These are phyloP conservation scores for Esteya vermicola DNA, from an alignment of 2,329 filamentous ascomycete species.

Conservation along the genomic window DNA sequence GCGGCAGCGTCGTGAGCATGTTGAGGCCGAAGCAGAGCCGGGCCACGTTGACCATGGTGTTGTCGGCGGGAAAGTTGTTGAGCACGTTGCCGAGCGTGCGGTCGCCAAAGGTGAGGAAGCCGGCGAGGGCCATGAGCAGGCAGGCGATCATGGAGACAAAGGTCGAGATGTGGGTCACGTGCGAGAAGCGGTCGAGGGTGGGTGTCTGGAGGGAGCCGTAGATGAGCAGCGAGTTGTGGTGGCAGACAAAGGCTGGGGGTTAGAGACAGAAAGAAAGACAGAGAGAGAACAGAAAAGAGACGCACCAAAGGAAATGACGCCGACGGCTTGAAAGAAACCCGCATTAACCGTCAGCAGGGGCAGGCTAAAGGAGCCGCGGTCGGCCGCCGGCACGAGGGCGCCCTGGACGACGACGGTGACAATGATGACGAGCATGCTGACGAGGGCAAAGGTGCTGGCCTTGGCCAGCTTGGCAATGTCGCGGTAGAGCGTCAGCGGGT, in stretches of 20 bases:
- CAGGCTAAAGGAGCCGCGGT: slow-evolving; percentile 55
- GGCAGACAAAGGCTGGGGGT: slow-evolving; percentile 49
- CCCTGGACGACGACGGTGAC: slow-evolving; percentile 79
- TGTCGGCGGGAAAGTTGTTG: slow-evolving; percentile 90
- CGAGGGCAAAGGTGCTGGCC: slow-evolving; percentile 80
- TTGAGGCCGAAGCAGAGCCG: slow-evolving; percentile 93
- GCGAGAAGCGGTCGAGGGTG: slow-evolving; percentile 87
- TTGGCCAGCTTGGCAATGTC: slow-evolving; percentile 98
- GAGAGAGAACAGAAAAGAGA: slow-evolving; percentile 1
- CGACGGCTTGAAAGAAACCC: slow-evolving; percentile 89
- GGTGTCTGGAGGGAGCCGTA: slow-evolving; percentile 91
- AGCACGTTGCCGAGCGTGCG: slow-evolving; percentile 88
- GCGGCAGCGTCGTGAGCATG: slow-evolving; percentile 92
- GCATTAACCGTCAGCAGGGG: slow-evolving; percentile 65
- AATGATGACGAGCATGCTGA: slow-evolving; percentile 88
- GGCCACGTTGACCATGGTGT: slow-evolving; percentile 86
- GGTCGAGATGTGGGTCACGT: slow-evolving; percentile 88
- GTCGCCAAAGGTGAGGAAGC: slow-evolving; percentile 88
- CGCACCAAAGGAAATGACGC: slow-evolving; percentile 92
- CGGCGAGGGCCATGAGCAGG: slow-evolving; percentile 71
- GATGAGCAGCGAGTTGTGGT: slow-evolving; percentile 95
- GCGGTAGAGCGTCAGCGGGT: slow-evolving; percentile 80
- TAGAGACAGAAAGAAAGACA: background rate
- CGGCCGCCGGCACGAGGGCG: slow-evolving; percentile 54
- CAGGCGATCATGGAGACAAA: slow-evolving; percentile 84